Conservation (phyloP, 1,284 basidiomycete species). For the Ganoderma leucocontextum region DNA sequence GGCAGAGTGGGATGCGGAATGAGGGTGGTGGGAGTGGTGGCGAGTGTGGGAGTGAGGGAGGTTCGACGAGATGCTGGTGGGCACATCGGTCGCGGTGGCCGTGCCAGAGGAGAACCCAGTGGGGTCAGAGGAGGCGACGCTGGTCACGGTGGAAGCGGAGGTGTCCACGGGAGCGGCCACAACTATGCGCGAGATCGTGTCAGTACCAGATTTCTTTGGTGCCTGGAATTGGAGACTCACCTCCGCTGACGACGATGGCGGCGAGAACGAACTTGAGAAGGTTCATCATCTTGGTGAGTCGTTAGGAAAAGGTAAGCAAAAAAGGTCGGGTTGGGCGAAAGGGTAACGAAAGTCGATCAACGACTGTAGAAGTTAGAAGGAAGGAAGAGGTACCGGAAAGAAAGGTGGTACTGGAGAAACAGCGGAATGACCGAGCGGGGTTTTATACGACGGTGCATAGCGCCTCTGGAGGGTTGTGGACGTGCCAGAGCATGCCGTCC, state of each 20-base stretch:
- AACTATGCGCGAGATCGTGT: neutral
- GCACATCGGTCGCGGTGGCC: neutral
- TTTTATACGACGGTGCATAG: neutral
- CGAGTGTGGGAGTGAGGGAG: neutral
- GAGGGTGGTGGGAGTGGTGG: neutral
- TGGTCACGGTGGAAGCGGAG: neutral
- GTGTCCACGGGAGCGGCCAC: neutral
- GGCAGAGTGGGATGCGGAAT: neutral
- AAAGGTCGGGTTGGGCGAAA: neutral
- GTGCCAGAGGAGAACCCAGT: neutral
- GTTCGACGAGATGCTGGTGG: neutral
- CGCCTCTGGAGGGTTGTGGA: neutral
- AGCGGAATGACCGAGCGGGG: neutral
- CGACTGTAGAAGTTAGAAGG: neutral
- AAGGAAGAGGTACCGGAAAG: neutral
- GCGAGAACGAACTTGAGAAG: slow-evolving; percentile 2
- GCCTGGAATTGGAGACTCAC: neutral
- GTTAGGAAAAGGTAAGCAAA: neutral
- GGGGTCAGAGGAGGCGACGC: neutral
- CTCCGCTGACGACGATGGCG: neutral
- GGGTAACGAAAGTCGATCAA: slow-evolving; percentile 1
- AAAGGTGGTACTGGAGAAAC: neutral
- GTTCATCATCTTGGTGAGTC: neutral
- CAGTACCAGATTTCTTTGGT: neutral
- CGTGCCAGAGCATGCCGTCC: neutral